Percentiles rank a stretch among this genome's conserved stretches.
Conservation (phyloP, 805 yeast genomes). For the Nakazawaea laoshanensis region DNA sequence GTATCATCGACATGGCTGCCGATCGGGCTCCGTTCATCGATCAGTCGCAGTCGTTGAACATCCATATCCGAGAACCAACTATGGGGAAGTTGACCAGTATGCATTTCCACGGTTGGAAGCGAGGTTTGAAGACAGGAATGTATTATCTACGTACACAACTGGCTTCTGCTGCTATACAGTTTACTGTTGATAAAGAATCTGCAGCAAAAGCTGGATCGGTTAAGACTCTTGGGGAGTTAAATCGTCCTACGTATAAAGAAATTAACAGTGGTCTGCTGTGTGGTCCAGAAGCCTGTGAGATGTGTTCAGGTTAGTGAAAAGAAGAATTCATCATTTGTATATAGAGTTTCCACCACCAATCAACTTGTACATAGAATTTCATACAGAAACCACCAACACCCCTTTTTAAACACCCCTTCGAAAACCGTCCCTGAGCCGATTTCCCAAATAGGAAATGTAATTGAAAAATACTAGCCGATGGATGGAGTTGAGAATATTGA, state of each 20-base stretch:
- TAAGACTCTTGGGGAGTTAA: conserved; percentile 22
- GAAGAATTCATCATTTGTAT: too few relatives aligned
- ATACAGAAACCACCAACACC: too few relatives aligned
- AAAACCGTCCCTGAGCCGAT: too few relatives aligned
- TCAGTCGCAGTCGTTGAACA: conserved; percentile 91
- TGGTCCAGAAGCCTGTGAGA: conserved; percentile 95
- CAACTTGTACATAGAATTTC: too few relatives aligned
- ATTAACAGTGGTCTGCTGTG: too few relatives aligned
- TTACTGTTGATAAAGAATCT: conserved; percentile 59
- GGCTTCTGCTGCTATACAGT: conserved; percentile 96
- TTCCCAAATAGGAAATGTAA: too few relatives aligned
- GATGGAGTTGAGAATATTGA: conserved; percentile 3
- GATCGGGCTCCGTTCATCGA: conserved; percentile 76
- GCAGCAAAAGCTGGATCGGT: conserved; percentile 20
- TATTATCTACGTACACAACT: conserved; percentile 97
- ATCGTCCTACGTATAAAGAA: conserved; percentile 11
- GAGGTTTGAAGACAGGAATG: conserved; percentile 98
- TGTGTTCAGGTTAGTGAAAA: conserved; percentile 86
- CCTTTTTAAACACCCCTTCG: too few relatives aligned
- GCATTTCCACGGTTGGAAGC: conserved; percentile 99
- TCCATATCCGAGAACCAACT: conserved; percentile 87
- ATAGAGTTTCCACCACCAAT: neutral
- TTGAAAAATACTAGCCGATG: conserved; percentile 1
- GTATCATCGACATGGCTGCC: conserved; percentile 57
- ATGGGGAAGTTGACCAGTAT: conserved; percentile 96